Evolutionary conservation across 306 rosid genomes (phyloP), one percentile per base, ranked within the genome.

Genomic region (Rosa rugosa): DNA sequence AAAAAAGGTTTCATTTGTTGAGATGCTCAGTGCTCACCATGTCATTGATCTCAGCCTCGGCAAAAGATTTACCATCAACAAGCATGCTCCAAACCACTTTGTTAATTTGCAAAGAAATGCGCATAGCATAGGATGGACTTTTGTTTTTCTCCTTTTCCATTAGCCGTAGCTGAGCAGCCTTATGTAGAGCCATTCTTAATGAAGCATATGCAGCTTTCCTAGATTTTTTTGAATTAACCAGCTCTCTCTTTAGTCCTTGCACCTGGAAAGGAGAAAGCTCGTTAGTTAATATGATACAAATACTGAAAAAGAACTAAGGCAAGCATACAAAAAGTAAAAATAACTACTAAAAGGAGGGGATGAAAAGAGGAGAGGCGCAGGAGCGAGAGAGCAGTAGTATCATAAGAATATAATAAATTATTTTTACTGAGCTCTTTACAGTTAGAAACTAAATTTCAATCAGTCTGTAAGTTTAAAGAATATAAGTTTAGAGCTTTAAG

Each of bases 61-160:
- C 99, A 88, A 96, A 96, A 72, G 99, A 85, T 93, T 96, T 93
- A 77, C 99, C 98, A 86, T 96, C 99, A 41, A 90, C 90, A 83
- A 96, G 96, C 99, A 96, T 96, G 87, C 90, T 93, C 99, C 99
- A 96, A 75, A 88, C 97, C 72, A 96, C 99, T 86, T 90, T 93
- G 79, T 84, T 77, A 81, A 96, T 96, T 89, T 89, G 92, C 89
- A 96, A 80, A 57, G 99, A 96, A 83, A 96, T 89, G n/a, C 91
- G 94, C 99, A 91, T 96, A 57, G 99, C 99, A 84, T 88, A 93
- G 47, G 99, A 96, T 81, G 98, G 97, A 84, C 98, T 93, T 86
- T 93, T 96, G 87, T 93, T 91, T 86, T 90, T 96, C 88, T 96
- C 99, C 88, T 92, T 94, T 81, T 96, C 99, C 86, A 88, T 86